phyloP scores from a whole-genome alignment of 495 filamentous ascomycete genomes.

The Xylaria intraflava region DNA sequence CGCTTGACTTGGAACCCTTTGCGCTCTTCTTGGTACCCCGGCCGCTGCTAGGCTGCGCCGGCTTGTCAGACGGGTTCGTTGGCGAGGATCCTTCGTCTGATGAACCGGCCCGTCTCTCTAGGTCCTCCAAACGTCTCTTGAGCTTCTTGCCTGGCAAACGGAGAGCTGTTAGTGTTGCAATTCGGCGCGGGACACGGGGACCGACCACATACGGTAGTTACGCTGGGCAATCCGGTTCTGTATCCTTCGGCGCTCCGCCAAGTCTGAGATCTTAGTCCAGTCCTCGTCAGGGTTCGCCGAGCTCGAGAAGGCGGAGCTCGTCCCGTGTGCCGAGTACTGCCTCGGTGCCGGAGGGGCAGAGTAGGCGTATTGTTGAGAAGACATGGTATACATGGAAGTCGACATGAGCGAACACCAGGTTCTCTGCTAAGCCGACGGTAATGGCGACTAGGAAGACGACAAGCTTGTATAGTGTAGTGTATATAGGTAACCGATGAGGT shows the following conservation, averaged over 20 bases:
- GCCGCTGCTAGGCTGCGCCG: slow-evolving; percentile 42
- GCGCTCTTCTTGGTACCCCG: slow-evolving; percentile 43
- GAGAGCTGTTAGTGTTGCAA: slow-evolving; percentile 10
- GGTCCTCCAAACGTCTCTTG: slow-evolving; percentile 93
- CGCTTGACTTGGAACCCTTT: slow-evolving; percentile 38
- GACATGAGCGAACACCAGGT: slow-evolving; percentile 7
- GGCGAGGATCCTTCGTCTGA: slow-evolving; percentile 58
- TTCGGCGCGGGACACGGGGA: background rate
- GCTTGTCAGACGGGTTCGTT: slow-evolving; percentile 38
- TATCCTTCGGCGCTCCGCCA: slow-evolving; percentile 88
- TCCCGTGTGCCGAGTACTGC: slow-evolving; percentile 61
- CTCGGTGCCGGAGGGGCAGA: slow-evolving; percentile 42
- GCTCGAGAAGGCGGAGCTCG: slow-evolving; percentile 93
- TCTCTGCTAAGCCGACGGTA: background rate
- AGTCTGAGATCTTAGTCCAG: slow-evolving; percentile 98
- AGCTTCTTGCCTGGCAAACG: slow-evolving; percentile 81
- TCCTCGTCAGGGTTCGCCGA: slow-evolving; percentile 96
- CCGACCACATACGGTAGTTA: slow-evolving; percentile 80
- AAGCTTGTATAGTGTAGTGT: background rate
- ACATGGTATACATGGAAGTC: slow-evolving; percentile 38
- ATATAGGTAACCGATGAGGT: background rate
- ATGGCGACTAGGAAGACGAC: background rate
- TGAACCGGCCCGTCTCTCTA: slow-evolving; percentile 85
- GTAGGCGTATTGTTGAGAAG: slow-evolving; percentile 40
- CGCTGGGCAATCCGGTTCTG: slow-evolving; percentile 97